Evolutionary conservation across 1,139 yeast species (phyloP).

Genomic region (Pichia inconspicua): DNA sequence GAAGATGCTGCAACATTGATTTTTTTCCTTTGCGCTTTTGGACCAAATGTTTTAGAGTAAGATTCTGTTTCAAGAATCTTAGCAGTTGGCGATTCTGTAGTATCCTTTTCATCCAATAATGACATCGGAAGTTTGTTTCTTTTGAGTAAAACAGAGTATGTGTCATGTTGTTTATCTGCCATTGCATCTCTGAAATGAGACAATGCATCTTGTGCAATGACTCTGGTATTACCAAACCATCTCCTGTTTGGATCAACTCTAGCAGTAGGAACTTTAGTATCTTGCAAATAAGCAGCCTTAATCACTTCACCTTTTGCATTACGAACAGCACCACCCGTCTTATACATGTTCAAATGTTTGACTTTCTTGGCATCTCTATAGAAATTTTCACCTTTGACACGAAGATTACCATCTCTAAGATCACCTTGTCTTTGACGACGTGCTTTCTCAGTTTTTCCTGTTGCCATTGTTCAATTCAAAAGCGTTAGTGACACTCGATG

Average conservation of each 20-base stretch:
- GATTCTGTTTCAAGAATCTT: constrained; percentile 86
- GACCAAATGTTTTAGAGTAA: constrained; percentile 79
- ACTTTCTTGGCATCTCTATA: constrained; percentile 92
- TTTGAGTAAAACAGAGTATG: constrained; percentile 79
- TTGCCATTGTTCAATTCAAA: constrained; percentile 56
- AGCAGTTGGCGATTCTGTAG: constrained; percentile 57
- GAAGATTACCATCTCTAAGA: constrained; percentile 79
- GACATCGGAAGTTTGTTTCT: constrained; percentile 97
- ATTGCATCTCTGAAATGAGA: constrained; percentile 90
- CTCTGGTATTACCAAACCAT: constrained; percentile 98
- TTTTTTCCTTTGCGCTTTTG: constrained; percentile 88
- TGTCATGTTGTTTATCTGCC: constrained; percentile 78
- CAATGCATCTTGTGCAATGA: constrained; percentile 93
- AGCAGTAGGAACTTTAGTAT: constrained; percentile 82
- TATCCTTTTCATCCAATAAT: constrained; percentile 75
- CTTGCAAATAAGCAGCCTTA: constrained; percentile 82
- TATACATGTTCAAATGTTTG: constrained; percentile 85
- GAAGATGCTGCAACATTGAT: constrained; percentile 69
- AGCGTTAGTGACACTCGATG: background rate
- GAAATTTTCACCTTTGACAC: constrained; percentile 95
- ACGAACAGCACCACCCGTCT: constrained; percentile 78
- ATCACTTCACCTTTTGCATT: constrained; percentile 83
- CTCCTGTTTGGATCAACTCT: constrained; percentile 93
- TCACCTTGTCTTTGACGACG: constrained; percentile 80
- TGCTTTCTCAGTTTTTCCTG: constrained; percentile 81